phyloP scores from a whole-genome alignment of 208 protist genomes.

The Acanthamoeba royreba region DNA sequence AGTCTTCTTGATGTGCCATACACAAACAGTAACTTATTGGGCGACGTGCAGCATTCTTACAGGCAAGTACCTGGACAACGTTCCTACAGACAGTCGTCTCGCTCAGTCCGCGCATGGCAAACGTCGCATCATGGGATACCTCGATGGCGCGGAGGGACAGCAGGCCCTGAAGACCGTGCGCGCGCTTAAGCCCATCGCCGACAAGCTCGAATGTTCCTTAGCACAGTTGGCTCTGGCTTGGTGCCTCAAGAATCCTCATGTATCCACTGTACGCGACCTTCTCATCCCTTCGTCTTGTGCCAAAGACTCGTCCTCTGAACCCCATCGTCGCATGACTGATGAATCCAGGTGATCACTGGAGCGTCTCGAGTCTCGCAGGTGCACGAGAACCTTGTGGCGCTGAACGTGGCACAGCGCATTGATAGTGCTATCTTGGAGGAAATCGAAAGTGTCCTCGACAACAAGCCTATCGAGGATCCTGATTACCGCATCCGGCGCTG shows the following conservation, averaged over 20 bases:
- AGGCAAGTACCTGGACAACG: slow-evolving; percentile 51
- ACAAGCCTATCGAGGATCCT: background rate
- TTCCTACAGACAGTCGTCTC: slow-evolving; percentile 17
- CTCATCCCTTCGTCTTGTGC: background rate
- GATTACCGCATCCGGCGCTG: background rate
- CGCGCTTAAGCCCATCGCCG: background rate
- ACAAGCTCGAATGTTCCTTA: background rate
- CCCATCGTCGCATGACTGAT: background rate
- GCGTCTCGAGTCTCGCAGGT: slow-evolving; percentile 16
- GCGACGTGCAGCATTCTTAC: slow-evolving; percentile 18
- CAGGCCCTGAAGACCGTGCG: background rate
- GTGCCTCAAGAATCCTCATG: slow-evolving; percentile 35
- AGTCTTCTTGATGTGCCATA: background rate
- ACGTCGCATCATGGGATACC: background rate
- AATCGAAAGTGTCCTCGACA: background rate
- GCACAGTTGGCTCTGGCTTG: slow-evolving; percentile 13
- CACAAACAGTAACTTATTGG: no score
- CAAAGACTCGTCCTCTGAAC: no score
- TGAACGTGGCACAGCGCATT: background rate
- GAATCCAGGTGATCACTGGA: background rate
- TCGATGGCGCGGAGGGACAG: background rate
- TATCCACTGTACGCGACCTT: background rate
- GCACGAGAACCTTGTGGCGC: background rate
- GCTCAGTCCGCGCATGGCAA: background rate
- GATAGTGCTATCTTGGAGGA: background rate